Percentiles rank a stretch among this genome's conserved stretches.
These are phyloP conservation scores for Lactifluus echinatus DNA, from an alignment of 768 basidiomycete genomes.

Conservation along the genomic window DNA sequence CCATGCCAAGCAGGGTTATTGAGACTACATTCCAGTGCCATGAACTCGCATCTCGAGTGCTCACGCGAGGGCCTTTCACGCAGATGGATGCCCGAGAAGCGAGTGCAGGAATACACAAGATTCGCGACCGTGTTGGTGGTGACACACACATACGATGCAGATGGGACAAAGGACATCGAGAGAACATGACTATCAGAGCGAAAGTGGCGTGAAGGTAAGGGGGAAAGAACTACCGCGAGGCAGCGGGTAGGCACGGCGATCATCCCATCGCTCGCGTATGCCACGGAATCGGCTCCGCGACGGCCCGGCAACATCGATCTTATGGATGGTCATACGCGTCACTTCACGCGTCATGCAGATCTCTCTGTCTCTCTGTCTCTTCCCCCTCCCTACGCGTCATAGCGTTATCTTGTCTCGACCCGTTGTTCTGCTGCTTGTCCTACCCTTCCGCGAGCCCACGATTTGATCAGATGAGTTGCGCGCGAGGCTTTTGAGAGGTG, in stretches of 20 bases:
- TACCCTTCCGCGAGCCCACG: not conserved
- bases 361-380: too few species aligned
- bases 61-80: not conserved
- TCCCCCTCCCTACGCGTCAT: too few species aligned
- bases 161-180: not conserved
- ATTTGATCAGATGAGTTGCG: not conserved
- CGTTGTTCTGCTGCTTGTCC: not conserved
- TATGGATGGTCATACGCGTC: too few species aligned
- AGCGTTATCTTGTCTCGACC: not conserved
- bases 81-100: not conserved
- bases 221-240: slow-evolving; percentile 8
- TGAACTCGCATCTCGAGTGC: not conserved
- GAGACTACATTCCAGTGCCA: not conserved
- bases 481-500: not conserved
- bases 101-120: not conserved
- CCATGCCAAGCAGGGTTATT: slow-evolving; percentile 5
- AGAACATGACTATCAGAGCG: slow-evolving; percentile 1
- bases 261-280: not conserved
- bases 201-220: not conserved
- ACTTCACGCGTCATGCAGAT: not conserved
- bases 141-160: not conserved
- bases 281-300: not conserved
- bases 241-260: not conserved
- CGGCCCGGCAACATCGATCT: slow-evolving; percentile 2
- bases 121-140: not conserved